phyloP scores from a whole-genome alignment of 202 grass and related monocot species.

The Zizania palustris region DNA sequence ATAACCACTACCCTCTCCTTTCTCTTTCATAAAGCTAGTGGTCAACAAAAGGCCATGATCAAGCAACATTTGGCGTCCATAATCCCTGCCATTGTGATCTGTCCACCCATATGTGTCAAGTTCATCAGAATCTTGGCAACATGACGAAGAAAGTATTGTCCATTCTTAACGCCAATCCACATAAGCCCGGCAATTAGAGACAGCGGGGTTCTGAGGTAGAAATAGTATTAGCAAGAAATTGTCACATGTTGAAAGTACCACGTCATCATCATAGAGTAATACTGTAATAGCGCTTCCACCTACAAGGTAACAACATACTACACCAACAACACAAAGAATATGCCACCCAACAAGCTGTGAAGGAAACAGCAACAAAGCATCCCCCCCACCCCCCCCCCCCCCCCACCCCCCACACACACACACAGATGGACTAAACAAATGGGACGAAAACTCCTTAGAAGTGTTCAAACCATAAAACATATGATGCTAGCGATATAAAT shows the following conservation, averaged over 20 bases:
- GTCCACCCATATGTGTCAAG: constrained; percentile 84
- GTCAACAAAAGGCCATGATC: constrained; percentile 74
- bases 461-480: constrained; percentile 18
- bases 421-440: constrained; percentile 1
- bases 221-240: constrained; percentile 38
- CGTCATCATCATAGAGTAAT: neutral
- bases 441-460: neutral
- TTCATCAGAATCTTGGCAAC: constrained; percentile 97
- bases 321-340: constrained; percentile 14
- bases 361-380: neutral
- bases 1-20: constrained; percentile 76
- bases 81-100: constrained; percentile 90
- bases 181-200: constrained; percentile 93
- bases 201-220: constrained; percentile 68
- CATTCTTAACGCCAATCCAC: constrained; percentile 92
- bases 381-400: neutral
- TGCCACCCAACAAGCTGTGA: neutral
- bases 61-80: constrained; percentile 73
- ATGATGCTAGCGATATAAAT: constrained; percentile 22
- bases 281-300: constrained; percentile 30
- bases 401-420: no score
- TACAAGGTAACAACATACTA: constrained; percentile 17
- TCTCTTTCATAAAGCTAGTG: constrained; percentile 94
- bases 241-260: neutral
- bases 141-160: constrained; percentile 83